Evolutionary conservation across 768 basidiomycete species (phyloP).

Genomic region (Lactarius sanguifluus): DNA sequence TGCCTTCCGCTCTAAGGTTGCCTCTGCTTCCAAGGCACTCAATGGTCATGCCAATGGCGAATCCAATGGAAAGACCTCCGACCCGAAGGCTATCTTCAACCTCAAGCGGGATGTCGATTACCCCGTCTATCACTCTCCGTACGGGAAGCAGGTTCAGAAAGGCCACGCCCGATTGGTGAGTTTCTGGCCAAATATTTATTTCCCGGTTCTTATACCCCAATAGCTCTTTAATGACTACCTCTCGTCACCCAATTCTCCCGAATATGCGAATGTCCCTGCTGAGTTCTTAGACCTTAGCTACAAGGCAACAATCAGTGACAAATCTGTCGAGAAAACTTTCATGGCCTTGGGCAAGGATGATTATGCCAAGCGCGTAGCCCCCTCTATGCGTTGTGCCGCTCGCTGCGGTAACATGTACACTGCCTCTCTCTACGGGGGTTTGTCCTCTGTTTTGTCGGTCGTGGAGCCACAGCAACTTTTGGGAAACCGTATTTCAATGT

Average conservation of each 20-base stretch:
- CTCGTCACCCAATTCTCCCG: conserved; percentile 63
- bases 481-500: conserved; percentile 88
- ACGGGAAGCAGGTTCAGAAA: conserved; percentile 98
- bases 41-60: conserved; percentile 37
- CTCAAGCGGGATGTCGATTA: conserved; percentile 75
- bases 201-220: not conserved
- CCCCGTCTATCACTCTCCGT: conserved; percentile 94
- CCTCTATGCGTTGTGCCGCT: conserved; percentile 82
- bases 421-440: conserved; percentile 90
- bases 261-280: conserved; percentile 72
- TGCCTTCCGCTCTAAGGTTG: conserved; percentile 78
- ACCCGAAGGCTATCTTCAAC: conserved; percentile 55
- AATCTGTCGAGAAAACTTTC: conserved; percentile 94
- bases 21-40: conserved; percentile 48
- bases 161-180: conserved; percentile 82
- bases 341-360: conserved; percentile 71
- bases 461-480: conserved; percentile 67
- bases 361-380: conserved; percentile 74
- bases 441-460: conserved; percentile 79
- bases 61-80: conserved; percentile 40
- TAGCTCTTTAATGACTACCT: conserved; percentile 87
- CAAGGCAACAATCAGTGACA: conserved; percentile 83
- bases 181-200: conserved; percentile 20
- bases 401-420: conserved; percentile 99
- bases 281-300: conserved; percentile 63